Conservation (phyloP, 2,329 filamentous ascomycete species). For the Orbilia blumenaviensis region DNA sequence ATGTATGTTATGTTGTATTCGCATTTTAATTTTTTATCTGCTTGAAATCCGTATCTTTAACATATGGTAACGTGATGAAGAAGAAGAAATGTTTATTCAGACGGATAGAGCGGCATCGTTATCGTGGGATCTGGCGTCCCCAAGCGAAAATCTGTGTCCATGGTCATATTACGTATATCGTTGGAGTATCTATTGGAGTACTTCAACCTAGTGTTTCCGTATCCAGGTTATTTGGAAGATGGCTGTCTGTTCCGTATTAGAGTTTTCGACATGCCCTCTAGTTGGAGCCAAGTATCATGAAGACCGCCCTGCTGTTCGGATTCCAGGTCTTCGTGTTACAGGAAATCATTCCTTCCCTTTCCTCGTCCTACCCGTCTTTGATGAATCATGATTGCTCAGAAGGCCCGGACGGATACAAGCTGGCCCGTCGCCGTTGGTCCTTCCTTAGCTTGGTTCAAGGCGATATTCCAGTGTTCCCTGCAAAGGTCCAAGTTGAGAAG, state of each 20-base stretch:
- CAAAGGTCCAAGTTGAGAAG: no score
- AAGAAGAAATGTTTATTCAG: neutral
- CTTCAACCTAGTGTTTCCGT: slow-evolving; percentile 17
- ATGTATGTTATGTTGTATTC: no score
- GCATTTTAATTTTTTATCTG: neutral
- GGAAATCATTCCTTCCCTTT: neutral
- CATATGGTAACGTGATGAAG: neutral
- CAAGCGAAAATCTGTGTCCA: slow-evolving; percentile 29
- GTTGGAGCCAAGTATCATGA: slow-evolving; percentile 14
- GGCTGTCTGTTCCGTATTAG: slow-evolving; percentile 26
- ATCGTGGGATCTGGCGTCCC: slow-evolving; percentile 21
- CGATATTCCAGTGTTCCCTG: slow-evolving; percentile 10
- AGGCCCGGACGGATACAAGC: slow-evolving; percentile 10
- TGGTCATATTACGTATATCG: slow-evolving; percentile 36
- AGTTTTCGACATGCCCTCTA: slow-evolving; percentile 12
- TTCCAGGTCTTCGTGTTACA: slow-evolving; percentile 19
- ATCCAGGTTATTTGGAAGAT: slow-evolving; percentile 11
- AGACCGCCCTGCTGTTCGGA: slow-evolving; percentile 8
- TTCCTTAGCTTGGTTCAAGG: slow-evolving; percentile 19
- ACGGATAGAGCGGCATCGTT: slow-evolving; percentile 46
- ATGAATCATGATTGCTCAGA: neutral
- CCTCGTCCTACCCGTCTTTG: slow-evolving; percentile 7
- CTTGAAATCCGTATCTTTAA: slow-evolving; percentile 14
- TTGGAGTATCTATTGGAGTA: slow-evolving; percentile 12
- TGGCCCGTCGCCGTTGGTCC: slow-evolving; percentile 5